A percentile compares a stretch with the other conserved stretches of the same genome.
phyloP scores from a whole-genome alignment of 805 yeast genomes.

The Saccharomycopsis fermentans region DNA sequence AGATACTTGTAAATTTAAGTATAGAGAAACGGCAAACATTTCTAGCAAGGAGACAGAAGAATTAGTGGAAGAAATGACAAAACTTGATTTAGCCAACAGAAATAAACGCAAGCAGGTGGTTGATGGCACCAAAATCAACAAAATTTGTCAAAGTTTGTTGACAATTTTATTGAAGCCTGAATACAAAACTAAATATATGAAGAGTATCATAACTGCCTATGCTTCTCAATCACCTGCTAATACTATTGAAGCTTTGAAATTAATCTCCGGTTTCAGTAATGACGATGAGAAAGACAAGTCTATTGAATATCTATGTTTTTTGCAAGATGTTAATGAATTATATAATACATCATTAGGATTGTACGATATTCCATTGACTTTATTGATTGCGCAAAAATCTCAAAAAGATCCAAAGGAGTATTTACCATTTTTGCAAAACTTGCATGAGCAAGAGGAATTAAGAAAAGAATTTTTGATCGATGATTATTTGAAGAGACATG shows the following conservation, averaged over 20 bases:
- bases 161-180: slow-evolving; percentile 35
- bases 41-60: background rate
- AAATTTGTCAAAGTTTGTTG: slow-evolving; percentile 63
- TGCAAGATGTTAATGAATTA: slow-evolving; percentile 78
- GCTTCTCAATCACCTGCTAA: slow-evolving; percentile 90
- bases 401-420: slow-evolving; percentile 98
- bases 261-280: slow-evolving; percentile 45
- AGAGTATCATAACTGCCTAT: slow-evolving; percentile 78
- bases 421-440: slow-evolving; percentile 76
- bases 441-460: slow-evolving; percentile 56
- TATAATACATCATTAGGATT: slow-evolving; percentile 73
- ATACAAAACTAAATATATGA: slow-evolving; percentile 52
- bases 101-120: slow-evolving; percentile 20
- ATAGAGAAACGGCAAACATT: slow-evolving; percentile 53
- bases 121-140: slow-evolving; percentile 47
- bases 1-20: slow-evolving; percentile 74
- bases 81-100: slow-evolving; percentile 20
- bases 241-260: slow-evolving; percentile 57
- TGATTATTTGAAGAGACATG: slow-evolving; percentile 56
- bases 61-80: slow-evolving; percentile 22
- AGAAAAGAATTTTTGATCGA: slow-evolving; percentile 73
- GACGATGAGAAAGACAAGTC: slow-evolving; percentile 47
- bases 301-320: slow-evolving; percentile 77
- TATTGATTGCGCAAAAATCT: slow-evolving; percentile 86
- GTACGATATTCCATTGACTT: slow-evolving; percentile 72